Evolutionary conservation across 371 early-diverging fungal genomes (phyloP), one percentile per base, ranked within the genome.

Genomic region (Phascolomyces articulosus): DNA sequence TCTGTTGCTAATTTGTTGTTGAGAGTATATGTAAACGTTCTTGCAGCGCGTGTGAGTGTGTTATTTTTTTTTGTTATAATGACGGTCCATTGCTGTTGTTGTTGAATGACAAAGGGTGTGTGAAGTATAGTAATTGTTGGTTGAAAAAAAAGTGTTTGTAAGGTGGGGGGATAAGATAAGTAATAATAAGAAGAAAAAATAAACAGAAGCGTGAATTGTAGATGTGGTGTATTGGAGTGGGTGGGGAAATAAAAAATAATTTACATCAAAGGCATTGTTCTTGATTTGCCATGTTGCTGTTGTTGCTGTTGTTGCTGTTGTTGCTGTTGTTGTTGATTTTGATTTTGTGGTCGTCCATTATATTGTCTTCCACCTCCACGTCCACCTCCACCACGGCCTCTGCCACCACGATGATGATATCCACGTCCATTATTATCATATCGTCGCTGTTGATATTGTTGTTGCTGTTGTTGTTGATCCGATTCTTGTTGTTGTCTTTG

Each of bases 401-500:
- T 51, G 15, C 24, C 24, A 51, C 51, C 44, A 13, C 44, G 44
- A 44, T n/a, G 44, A n/a, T 44, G n/a, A 44, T n/a, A 11, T 23
- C 51, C 51, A 11, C 51, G 51, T 51, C 51, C 51, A 23, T 23
- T 51, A 20, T 51, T 51, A 20, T 51, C 51, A 6, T 51, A 51
- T n/a, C 51, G 51, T n/a, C 51, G 11, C 11, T 71, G 78, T 13
- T 68, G 61, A 44, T 61, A 74, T 29, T 69, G 72, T 26, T 80
- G 72, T n/a, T n/a, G n/a, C n/a, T 68, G 61, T 49, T 61, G 75
- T 29, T 69, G 72, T 26, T 80, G 72, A 23, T 62, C 54, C 21
- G 73, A 72, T 34, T 68, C 66, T 10, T 71, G 73, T 10, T 77
- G 77, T 26, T 83, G 77, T 31, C 80, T 79, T 28, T 86, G 85